A percentile compares a stretch with the other conserved stretches of the same genome.
Evolutionary conservation across 176 grass and related monocot species (phyloP).

Genomic region (Hordeum marinum): DNA sequence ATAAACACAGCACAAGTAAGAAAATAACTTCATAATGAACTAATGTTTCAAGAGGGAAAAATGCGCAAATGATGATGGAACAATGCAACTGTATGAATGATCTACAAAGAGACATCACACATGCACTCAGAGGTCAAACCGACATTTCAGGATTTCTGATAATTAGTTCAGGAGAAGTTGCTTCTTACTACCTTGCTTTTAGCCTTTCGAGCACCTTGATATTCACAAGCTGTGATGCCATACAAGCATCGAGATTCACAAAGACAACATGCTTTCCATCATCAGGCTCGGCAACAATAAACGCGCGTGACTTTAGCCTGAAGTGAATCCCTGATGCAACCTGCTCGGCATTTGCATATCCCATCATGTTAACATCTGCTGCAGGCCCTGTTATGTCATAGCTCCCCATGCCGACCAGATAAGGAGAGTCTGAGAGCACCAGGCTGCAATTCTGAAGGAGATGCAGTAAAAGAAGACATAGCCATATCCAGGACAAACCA

Average conservation of each 20-base stretch:
- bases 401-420: conserved; percentile 79
- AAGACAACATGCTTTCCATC: conserved; percentile 71
- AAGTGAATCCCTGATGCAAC: conserved; percentile 80
- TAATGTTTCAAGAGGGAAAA: not conserved
- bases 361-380: conserved; percentile 99
- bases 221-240: conserved; percentile 90
- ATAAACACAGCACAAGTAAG: not conserved
- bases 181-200: conserved; percentile 63
- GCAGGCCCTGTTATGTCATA: conserved; percentile 97
- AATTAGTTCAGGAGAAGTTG: not conserved
- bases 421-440: conserved; percentile 55
- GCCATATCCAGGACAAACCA: conserved; percentile 26
- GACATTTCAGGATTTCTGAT: conserved; percentile 9
- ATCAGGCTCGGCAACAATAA: conserved; percentile 84
- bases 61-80: not conserved
- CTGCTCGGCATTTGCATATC: conserved; percentile 90
- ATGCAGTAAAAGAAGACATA: conserved; percentile 55
- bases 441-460: conserved; percentile 40
- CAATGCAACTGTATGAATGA: not conserved
- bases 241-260: conserved; percentile 99
- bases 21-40: not conserved
- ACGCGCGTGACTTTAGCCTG: conserved; percentile 87
- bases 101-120: not conserved
- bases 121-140: not conserved
- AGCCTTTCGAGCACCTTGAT: conserved; percentile 93